phyloP scores from a whole-genome alignment of 2,329 filamentous ascomycete species.

The Allantophomopsis lycopodina region DNA sequence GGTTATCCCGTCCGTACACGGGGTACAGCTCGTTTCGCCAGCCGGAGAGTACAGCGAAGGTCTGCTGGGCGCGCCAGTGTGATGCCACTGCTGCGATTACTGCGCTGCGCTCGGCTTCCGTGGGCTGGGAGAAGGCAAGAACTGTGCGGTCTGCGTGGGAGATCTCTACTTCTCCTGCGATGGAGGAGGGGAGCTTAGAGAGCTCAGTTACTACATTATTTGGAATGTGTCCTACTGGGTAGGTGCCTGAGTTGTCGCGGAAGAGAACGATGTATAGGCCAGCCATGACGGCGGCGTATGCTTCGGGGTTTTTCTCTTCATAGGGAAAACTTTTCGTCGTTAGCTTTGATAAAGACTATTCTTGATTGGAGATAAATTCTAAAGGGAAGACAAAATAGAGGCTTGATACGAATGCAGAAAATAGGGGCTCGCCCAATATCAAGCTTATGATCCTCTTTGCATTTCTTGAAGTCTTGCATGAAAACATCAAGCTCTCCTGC shows the following conservation, averaged over 20 bases:
- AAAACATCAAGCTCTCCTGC: too few relatives aligned
- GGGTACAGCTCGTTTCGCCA: slow-evolving; percentile 78
- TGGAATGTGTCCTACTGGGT: slow-evolving; percentile 49
- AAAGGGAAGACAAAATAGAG: too few relatives aligned
- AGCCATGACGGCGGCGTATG: slow-evolving; percentile 39
- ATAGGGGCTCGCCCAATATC: too few relatives aligned
- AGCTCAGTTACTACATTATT: slow-evolving; percentile 35
- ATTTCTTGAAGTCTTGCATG: too few relatives aligned
- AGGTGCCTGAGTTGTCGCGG: slow-evolving; percentile 46
- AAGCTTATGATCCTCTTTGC: too few relatives aligned
- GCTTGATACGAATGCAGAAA: too few relatives aligned
- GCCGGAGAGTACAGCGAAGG: slow-evolving; percentile 61
- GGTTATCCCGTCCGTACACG: slow-evolving; percentile 49
- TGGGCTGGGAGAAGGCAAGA: slow-evolving; percentile 43
- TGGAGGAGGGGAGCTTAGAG: slow-evolving; percentile 26
- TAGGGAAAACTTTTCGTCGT: slow-evolving; percentile 57
- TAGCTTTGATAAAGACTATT: neutral
- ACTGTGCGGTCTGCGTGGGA: slow-evolving; percentile 47
- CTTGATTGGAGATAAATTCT: too few relatives aligned
- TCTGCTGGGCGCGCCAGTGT: slow-evolving; percentile 55
- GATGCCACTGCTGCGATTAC: slow-evolving; percentile 40
- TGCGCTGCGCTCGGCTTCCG: slow-evolving; percentile 47
- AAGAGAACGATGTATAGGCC: slow-evolving; percentile 54
- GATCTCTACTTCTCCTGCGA: slow-evolving; percentile 47
- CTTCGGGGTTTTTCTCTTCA: slow-evolving; percentile 40